A percentile compares a stretch with the other conserved stretches of the same genome.
Evolutionary conservation across 2,329 filamentous ascomycete species (phyloP).

Genomic region (Lecanoromycetidae sp.): DNA sequence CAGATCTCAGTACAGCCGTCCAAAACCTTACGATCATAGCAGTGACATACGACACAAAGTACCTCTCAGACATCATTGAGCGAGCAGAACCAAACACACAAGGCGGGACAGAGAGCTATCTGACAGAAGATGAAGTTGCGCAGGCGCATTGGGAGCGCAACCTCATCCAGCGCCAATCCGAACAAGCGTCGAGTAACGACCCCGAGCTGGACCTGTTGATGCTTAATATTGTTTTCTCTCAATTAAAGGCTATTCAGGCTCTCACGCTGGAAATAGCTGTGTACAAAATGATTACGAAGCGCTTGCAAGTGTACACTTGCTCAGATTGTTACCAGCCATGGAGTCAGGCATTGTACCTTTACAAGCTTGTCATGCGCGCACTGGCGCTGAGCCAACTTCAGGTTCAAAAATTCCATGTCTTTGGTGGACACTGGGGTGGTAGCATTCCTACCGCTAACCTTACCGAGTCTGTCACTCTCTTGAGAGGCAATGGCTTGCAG

Average conservation of each 20-base stretch:
- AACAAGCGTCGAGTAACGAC: background rate
- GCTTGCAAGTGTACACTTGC: background rate
- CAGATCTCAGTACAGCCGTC: background rate
- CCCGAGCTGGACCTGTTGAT: conserved; percentile 11
- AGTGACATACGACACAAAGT: background rate
- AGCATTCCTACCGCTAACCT: background rate
- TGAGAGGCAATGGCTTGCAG: background rate
- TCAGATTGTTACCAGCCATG: background rate
- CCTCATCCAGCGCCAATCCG: background rate
- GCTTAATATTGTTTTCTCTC: conserved; percentile 24
- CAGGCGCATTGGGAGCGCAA: background rate
- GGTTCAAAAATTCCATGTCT: background rate
- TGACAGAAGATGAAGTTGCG: background rate
- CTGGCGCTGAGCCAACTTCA: background rate
- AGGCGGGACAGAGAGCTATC: background rate
- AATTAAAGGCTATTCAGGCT: background rate
- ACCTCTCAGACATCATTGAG: background rate
- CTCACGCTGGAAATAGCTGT: background rate
- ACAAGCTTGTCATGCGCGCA: background rate
- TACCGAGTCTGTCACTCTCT: background rate
- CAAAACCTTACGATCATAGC: background rate
- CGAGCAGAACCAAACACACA: background rate
- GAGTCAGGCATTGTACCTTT: background rate
- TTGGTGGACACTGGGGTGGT: background rate
- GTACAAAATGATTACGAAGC: background rate